Evolutionary conservation across 1,139 yeast genomes (phyloP).

Genomic region (Candida anutae): DNA sequence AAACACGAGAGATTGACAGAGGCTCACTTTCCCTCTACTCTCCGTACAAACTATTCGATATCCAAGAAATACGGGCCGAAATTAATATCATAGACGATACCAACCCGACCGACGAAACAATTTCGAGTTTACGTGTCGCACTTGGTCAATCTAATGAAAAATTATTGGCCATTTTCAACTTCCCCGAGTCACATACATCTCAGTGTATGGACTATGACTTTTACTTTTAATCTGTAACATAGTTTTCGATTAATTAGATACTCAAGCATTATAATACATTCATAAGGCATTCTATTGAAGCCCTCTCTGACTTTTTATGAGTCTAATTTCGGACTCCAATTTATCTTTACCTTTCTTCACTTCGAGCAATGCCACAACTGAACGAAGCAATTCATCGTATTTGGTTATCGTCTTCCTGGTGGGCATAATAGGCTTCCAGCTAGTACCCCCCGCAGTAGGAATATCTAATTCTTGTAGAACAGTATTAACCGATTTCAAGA

Average conservation of each 20-base stretch:
- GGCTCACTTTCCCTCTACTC: conserved; percentile 4
- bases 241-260: background rate
- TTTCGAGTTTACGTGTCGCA: too few species aligned
- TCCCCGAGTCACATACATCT: too few species aligned
- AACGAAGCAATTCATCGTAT: conserved; percentile 69
- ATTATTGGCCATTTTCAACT: too few species aligned
- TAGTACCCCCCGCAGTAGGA: conserved; percentile 49
- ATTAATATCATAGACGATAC: background rate
- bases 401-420: conserved; percentile 72
- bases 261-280: too few species aligned
- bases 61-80: conserved; percentile 6
- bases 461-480: conserved; percentile 73
- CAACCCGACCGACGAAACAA: too few species aligned
- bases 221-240: background rate
- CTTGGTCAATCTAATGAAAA: too few species aligned
- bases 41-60: conserved; percentile 6
- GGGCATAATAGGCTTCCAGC: conserved; percentile 77
- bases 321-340: conserved; percentile 68
- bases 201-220: background rate
- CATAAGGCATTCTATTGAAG: conserved; percentile 15
- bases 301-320: conserved; percentile 46
- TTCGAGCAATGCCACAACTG: conserved; percentile 69
- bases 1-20: background rate
- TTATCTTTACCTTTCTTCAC: conserved; percentile 84
- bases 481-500: conserved; percentile 69